A percentile compares a stretch with the other conserved stretches of the same genome.
phyloP scores from a whole-genome alignment of 345 rosid genomes.

The Moricandia moricandioides region DNA sequence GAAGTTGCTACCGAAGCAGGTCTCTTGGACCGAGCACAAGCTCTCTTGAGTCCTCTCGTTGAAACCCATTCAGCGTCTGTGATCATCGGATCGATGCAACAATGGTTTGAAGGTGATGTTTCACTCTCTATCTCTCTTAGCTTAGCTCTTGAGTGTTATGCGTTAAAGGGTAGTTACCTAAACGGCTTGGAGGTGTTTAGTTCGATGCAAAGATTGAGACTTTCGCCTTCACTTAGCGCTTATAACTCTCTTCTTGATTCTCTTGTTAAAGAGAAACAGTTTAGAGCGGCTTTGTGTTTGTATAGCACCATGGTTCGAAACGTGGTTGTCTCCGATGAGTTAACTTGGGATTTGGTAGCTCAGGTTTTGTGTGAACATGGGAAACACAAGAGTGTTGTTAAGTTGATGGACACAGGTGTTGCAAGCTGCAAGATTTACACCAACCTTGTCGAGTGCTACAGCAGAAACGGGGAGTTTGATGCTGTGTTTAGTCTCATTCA shows the following conservation, averaged over 20 bases:
- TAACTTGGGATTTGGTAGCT: conserved; percentile 54
- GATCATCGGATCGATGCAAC: conserved; percentile 44
- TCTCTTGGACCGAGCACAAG: conserved; percentile 34
- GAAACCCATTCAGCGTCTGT: conserved; percentile 36
- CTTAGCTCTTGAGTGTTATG: conserved; percentile 48
- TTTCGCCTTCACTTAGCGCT: conserved; percentile 41
- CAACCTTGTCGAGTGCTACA: conserved; percentile 49
- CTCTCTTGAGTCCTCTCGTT: conserved; percentile 44
- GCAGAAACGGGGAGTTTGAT: conserved; percentile 49
- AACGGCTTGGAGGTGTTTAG: conserved; percentile 51
- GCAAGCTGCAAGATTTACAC: conserved; percentile 49
- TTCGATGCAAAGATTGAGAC: conserved; percentile 40
- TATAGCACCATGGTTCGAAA: conserved; percentile 52
- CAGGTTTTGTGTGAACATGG: conserved; percentile 48
- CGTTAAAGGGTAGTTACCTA: conserved; percentile 34
- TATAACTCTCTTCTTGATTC: conserved; percentile 55
- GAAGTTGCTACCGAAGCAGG: conserved; percentile 36
- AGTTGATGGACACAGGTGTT: conserved; percentile 49
- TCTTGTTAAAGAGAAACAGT: conserved; percentile 38
- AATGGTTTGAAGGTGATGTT: conserved; percentile 44
- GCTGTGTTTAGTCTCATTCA: conserved; percentile 44
- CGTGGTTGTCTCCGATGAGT: conserved; percentile 40
- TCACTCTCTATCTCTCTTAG: conserved; percentile 38
- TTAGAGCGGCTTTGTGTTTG: conserved; percentile 51
- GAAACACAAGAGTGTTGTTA: conserved; percentile 45